Evolutionary conservation across 805 yeast genomes (phyloP), one percentile per base, ranked within the genome.

Genomic region (Maudiozyma saulgeensis): DNA sequence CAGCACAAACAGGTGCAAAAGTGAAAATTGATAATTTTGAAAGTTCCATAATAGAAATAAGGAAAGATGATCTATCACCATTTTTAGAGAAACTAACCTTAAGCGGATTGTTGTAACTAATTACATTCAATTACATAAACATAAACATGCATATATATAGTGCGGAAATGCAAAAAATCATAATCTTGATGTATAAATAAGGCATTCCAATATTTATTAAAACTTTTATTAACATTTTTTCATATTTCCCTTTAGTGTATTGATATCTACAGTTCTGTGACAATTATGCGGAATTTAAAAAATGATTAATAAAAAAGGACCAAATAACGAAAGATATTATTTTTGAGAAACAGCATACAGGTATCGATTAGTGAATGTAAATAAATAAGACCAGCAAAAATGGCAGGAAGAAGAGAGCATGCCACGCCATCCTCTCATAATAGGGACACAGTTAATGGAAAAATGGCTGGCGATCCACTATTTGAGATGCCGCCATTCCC

Each of bases 1-100:
- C 97, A 1, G 75, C 74, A 43, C 78, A 79, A 19, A 85, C 96
- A 6, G 91, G 89, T 41, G 96, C 97, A 2, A 81, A 85, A 57
- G 89, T 89, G 18, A 77, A 91, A 59, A 85, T 93, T 53, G 98
- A 93, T 64, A 88, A 96, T 60, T 93, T 93, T 68, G 98, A 93
- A 63, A 86, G 95, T 54, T 81, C 97, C 3, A 87, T 93, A 21
- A 88, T 93, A 42, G 97, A 93, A 68, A 82, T 93, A 41, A 70
- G 87, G 51, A 84, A 82, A 60, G 96, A 90, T 45, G 99, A 93
- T 63, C 70, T 93, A 53, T 74, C 88, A 4, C 87, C 96, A 45
- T 93, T 93, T 61, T 68, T 93, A 52, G 98, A 93, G 63, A 79
- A 80, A 51, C 70, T 91, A 53, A 87, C 96, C 11, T 64, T 84